Evolutionary conservation across 1,139 yeast genomes (phyloP).

Genomic region (Pichia sp.): DNA sequence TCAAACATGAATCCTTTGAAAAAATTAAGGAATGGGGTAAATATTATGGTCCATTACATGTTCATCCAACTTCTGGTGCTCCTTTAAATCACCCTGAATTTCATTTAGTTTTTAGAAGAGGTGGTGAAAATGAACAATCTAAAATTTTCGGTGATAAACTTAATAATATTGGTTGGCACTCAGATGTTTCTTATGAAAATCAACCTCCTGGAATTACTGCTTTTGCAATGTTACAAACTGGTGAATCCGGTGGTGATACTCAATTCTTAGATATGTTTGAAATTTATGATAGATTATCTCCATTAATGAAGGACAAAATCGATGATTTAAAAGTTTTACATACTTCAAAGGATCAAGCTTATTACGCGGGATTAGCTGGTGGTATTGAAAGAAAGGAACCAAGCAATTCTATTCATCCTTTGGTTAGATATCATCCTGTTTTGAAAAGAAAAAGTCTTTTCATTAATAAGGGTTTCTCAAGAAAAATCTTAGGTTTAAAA

Average conservation of each 20-base stretch:
- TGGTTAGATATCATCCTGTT: conserved; percentile 65
- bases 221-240: conserved; percentile 53
- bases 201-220: conserved; percentile 67
- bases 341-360: conserved; percentile 65
- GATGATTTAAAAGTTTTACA: conserved; percentile 57
- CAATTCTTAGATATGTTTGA: conserved; percentile 57
- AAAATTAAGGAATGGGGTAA: conserved; percentile 48
- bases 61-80: conserved; percentile 68
- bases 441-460: conserved; percentile 54
- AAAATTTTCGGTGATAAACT: conserved; percentile 34
- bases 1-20: conserved; percentile 49
- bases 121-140: conserved; percentile 34
- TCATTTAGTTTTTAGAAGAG: conserved; percentile 53
- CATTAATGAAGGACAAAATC: conserved; percentile 48
- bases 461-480: conserved; percentile 55
- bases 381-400: conserved; percentile 60
- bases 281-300: conserved; percentile 64
- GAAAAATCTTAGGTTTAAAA: conserved; percentile 59
- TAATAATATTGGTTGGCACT: conserved; percentile 47
- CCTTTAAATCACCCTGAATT: conserved; percentile 54
- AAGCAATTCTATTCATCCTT: conserved; percentile 54
- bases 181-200: conserved; percentile 62
- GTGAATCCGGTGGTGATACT: conserved; percentile 71
- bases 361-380: conserved; percentile 45
- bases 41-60: conserved; percentile 64